Evolutionary conservation across 2,329 filamentous ascomycete species (phyloP).

Genomic region (Aspergillus hortae): DNA sequence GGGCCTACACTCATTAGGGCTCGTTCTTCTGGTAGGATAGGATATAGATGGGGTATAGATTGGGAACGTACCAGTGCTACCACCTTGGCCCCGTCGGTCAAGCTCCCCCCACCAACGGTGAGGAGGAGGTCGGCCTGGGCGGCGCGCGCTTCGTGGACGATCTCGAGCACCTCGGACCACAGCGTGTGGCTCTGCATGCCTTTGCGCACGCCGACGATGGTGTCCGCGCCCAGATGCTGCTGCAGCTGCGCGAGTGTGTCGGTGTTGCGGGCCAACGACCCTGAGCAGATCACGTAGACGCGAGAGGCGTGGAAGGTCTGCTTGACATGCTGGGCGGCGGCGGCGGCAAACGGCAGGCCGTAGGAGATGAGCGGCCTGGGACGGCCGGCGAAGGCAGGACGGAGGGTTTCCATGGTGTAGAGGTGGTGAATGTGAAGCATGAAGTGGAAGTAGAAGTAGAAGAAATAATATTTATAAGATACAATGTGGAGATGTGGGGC

Average conservation of each 20-base stretch:
- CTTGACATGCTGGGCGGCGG: conserved; percentile 44
- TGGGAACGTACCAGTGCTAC: conserved; percentile 41
- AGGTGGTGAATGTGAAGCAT: too few species aligned
- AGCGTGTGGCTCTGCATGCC: conserved; percentile 55
- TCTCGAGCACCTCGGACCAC: conserved; percentile 51
- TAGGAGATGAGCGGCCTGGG: conserved; percentile 44
- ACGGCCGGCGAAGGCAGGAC: conserved; percentile 35
- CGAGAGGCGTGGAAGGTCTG: conserved; percentile 44
- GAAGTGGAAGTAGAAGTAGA: background rate
- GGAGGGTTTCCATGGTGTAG: conserved; percentile 27
- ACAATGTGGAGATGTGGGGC: conserved; percentile 10
- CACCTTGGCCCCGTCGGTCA: conserved; percentile 57
- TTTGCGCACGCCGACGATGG: conserved; percentile 42
- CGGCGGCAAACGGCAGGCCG: conserved; percentile 45
- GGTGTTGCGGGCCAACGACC: conserved; percentile 48
- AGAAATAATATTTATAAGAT: background rate
- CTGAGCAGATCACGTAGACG: conserved; percentile 52
- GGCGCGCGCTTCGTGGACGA: conserved; percentile 40
- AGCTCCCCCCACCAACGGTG: conserved; percentile 53
- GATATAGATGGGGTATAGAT: background rate
- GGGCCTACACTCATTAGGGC: conserved; percentile 26
- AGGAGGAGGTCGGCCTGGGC: conserved; percentile 48
- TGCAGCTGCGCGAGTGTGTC: conserved; percentile 43
- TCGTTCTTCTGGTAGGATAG: background rate
- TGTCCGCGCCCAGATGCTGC: conserved; percentile 37